Evolutionary conservation across 2,329 filamentous ascomycete species (phyloP).

Genomic region (Colletotrichum scovillei): DNA sequence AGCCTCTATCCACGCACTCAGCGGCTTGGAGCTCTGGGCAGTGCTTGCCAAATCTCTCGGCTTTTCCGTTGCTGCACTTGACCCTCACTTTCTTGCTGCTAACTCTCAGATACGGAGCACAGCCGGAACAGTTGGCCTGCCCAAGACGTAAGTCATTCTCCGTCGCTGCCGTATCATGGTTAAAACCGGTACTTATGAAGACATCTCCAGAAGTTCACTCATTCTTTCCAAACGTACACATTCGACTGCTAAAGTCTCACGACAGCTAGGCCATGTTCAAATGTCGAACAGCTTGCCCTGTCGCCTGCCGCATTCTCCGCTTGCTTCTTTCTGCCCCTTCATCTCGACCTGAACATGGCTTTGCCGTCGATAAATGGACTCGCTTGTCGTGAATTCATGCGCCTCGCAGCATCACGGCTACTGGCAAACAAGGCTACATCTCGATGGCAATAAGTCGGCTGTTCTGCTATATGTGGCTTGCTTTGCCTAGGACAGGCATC

Average conservation of each 20-base stretch:
- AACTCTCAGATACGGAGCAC: no score
- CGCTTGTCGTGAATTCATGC: neutral
- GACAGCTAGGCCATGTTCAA: neutral
- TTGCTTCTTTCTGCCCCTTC: slow-evolving; percentile 1
- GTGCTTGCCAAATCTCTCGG: no score
- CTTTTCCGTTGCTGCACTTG: no score
- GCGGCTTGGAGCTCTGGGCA: no score
- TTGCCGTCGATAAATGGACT: neutral
- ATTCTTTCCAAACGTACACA: neutral
- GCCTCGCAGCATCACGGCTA: neutral
- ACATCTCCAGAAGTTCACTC: no score
- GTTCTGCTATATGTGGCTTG: neutral
- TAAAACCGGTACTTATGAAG: neutral
- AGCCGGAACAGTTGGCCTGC: no score
- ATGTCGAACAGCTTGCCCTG: neutral
- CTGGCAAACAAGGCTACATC: neutral
- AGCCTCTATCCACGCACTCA: neutral
- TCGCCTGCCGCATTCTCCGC: neutral
- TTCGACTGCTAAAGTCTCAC: neutral
- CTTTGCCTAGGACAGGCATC: neutral
- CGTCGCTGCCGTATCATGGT: neutral
- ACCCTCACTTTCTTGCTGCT: no score
- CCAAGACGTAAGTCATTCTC: no score
- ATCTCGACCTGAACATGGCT: neutral
- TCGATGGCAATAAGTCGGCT: neutral